These are phyloP conservation scores for Plasmodium gonderi DNA, from an alignment of 169 alveolate species.

Conservation along the genomic window DNA sequence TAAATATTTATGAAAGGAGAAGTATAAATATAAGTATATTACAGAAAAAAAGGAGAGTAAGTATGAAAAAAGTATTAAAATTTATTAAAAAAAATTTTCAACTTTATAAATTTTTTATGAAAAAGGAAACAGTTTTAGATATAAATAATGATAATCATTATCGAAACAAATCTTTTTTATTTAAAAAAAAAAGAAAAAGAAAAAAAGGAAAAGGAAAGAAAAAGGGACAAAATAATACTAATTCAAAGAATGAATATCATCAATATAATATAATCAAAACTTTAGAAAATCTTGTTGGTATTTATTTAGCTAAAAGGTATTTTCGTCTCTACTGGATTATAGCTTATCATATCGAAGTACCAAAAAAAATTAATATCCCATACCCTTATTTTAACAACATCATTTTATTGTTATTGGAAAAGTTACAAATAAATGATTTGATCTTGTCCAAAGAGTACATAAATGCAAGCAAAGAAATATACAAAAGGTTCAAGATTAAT, in stretches of 20 bases:
- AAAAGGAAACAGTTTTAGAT: slow-evolving; percentile 49
- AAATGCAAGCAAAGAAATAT: slow-evolving; percentile 44
- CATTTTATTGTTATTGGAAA: slow-evolving; percentile 61
- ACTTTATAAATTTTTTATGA: slow-evolving; percentile 39
- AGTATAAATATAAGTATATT: slow-evolving; percentile 30
- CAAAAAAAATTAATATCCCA: slow-evolving; percentile 48
- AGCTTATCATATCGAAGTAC: slow-evolving; percentile 63
- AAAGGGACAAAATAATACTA: not conserved
- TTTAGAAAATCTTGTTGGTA: slow-evolving; percentile 53
- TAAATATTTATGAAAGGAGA: slow-evolving; percentile 55
- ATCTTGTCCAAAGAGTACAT: slow-evolving; percentile 58
- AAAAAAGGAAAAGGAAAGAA: slow-evolving; percentile 22
- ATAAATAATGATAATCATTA: slow-evolving; percentile 15
- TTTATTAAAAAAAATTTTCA: slow-evolving; percentile 44
- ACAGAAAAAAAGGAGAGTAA: slow-evolving; percentile 34
- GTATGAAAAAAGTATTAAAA: slow-evolving; percentile 28
- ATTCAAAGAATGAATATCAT: slow-evolving; percentile 36
- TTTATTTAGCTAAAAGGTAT: slow-evolving; percentile 57
- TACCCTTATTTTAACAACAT: slow-evolving; percentile 66
- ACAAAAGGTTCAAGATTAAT: slow-evolving; percentile 17
- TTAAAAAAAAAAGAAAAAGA: slow-evolving; percentile 43
- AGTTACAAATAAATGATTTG: slow-evolving; percentile 51
- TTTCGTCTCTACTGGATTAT: slow-evolving; percentile 71
- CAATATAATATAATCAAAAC: slow-evolving; percentile 59
- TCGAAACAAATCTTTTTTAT: slow-evolving; percentile 35